Evolutionary conservation across 108 stramenopile genomes (phyloP).

Genomic region (Fragilaria crotonensis): DNA sequence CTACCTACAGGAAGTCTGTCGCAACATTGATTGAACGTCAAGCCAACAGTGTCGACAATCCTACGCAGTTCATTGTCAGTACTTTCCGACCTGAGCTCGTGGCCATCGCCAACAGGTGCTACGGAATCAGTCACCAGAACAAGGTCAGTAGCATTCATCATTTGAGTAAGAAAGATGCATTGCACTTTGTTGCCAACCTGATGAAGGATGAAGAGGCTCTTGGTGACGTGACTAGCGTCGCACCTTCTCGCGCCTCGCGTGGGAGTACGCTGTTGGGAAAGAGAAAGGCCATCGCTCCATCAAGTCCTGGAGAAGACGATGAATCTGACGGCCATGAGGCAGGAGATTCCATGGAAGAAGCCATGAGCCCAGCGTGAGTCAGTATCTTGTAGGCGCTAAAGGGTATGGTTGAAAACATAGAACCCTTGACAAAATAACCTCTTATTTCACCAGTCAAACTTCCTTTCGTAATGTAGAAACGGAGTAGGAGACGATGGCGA

Average conservation of each 20-base stretch:
- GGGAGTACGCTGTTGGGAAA: constrained; percentile 17
- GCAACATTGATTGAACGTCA: constrained; percentile 94
- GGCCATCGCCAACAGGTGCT: constrained; percentile 76
- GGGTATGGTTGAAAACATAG: no score
- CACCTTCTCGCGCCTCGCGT: constrained; percentile 35
- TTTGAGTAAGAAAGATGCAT: constrained; percentile 74
- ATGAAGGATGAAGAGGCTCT: constrained; percentile 78
- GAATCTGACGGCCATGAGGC: constrained; percentile 3
- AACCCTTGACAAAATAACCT: no score
- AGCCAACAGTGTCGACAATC: constrained; percentile 80
- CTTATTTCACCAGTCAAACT: neutral
- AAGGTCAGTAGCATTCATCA: constrained; percentile 79
- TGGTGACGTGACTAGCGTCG: constrained; percentile 56
- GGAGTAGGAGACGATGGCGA: no score
- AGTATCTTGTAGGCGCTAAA: no score
- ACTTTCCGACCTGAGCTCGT: constrained; percentile 99
- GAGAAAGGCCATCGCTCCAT: constrained; percentile 18
- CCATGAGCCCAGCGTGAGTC: no score
- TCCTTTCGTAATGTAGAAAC: no score
- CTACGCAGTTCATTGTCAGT: constrained; percentile 98
- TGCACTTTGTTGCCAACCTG: constrained; percentile 84
- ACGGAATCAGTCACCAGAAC: constrained; percentile 86
- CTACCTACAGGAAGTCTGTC: constrained; percentile 91
- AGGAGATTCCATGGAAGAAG: neutral
- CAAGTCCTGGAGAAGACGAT: constrained; percentile 11